A percentile compares a stretch with the other conserved stretches of the same genome.
Conservation (phyloP, 306 rosid species). For the Datisca glomerata region DNA sequence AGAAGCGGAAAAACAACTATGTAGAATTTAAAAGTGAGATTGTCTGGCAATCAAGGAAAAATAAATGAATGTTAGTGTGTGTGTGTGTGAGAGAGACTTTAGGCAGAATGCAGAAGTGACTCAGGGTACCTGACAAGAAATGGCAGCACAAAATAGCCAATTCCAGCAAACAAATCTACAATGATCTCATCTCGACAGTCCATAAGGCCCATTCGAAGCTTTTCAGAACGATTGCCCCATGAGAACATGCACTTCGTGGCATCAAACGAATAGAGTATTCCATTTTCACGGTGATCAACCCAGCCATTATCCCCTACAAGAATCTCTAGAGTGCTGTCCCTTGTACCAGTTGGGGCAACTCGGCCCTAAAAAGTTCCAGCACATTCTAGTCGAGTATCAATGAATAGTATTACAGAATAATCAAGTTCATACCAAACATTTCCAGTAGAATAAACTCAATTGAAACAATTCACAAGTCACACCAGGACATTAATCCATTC, state of each 20-base stretch:
- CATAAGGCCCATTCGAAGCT: conserved; percentile 61
- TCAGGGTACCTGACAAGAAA: conserved; percentile 70
- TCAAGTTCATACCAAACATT: too few relatives aligned
- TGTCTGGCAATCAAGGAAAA: too few relatives aligned
- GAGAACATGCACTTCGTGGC: conserved; percentile 94
- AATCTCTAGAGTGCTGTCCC: conserved; percentile 83
- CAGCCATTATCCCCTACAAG: conserved; percentile 85
- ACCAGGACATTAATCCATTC: too few relatives aligned
- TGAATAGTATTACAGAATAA: too few relatives aligned
- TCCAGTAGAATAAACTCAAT: too few relatives aligned
- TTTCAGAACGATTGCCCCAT: conserved; percentile 97
- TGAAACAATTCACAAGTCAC: too few relatives aligned
- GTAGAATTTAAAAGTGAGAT: too few relatives aligned
- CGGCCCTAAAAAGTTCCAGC: too few relatives aligned
- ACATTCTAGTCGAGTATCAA: too few relatives aligned
- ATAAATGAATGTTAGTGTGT: too few relatives aligned
- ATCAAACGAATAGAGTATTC: conserved; percentile 72
- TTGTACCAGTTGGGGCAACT: conserved; percentile 74
- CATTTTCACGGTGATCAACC: conserved; percentile 91
- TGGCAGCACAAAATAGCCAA: conserved; percentile 92
- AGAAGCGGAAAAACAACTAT: too few relatives aligned
- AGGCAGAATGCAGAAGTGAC: background rate
- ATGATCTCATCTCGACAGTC: conserved; percentile 60
- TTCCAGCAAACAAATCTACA: conserved; percentile 86
- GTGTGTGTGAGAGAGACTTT: background rate